Evolutionary conservation across 768 basidiomycete species (phyloP), one percentile per base, ranked within the genome.

Genomic region (Auricularia cornea): DNA sequence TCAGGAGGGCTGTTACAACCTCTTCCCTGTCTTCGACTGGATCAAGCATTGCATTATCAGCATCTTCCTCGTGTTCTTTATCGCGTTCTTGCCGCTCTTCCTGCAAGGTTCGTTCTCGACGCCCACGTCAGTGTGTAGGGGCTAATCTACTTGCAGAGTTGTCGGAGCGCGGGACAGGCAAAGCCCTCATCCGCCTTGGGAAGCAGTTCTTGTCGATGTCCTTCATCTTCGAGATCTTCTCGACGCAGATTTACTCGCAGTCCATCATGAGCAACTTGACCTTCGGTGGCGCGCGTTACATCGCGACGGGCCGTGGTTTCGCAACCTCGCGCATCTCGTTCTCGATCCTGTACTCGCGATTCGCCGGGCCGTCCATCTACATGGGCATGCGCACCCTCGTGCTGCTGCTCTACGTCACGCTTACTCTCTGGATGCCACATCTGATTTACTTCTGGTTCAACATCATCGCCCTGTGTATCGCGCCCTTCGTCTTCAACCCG

Each of bases 401-500:
- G 66, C 87, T 95, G 82, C 79, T 98, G 65, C 87, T 98, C 65
- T 99, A 96, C 71, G 90, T 96, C 72, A 96, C 97, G 29, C 75
- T 98, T 74, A 81, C 93, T 30, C 76, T 98, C 60, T 98, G 92
- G 91, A 91, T 92, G 32, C 87, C 90, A 2, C 96, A 90, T 74
- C 75, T 98, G 70, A 88, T 94, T 73, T 99, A 98, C 80, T 99
- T 99, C 83, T 98, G 96, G 96, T 74, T 98, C 62, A 94, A 96
- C 51, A 92, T 95, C 66, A 79, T 94, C 33, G 85, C 94, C 18
- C 83, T 99, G 10, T 98, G 94, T 70, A 77, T 98, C 67, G 89
- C 96, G 32, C 97, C 97, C 8, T 99, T 99, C 89, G 74, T 98
- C 70, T 99, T 98, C 84, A 99, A 98, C 73, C 97, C 97, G n/a